Percentiles rank a stretch among this genome's conserved stretches.
phyloP scores from a whole-genome alignment of 2,329 filamentous ascomycete species.

The Zopfia rhizophila region DNA sequence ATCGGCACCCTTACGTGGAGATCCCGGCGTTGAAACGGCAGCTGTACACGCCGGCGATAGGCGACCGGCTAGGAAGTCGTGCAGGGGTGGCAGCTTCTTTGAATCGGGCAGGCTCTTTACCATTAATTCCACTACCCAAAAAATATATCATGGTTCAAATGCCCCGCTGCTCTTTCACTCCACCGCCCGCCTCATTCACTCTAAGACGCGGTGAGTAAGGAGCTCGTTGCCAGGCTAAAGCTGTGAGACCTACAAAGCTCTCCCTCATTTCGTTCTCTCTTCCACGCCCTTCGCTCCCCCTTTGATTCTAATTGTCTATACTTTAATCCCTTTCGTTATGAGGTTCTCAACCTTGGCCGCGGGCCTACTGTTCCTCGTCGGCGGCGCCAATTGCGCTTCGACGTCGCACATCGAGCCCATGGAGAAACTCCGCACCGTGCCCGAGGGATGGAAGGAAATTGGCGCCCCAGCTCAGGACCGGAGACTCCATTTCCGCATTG shows the following conservation, averaged over 20 bases:
- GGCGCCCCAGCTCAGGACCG: slow-evolving; percentile 41
- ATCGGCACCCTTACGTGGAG: slow-evolving; percentile 11
- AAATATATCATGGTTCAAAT: slow-evolving; percentile 21
- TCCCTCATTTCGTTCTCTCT: slow-evolving; percentile 3
- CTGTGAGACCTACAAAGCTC: background rate
- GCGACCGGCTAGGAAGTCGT: slow-evolving; percentile 1
- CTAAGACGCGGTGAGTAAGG: background rate
- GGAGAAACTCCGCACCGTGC: slow-evolving; percentile 44
- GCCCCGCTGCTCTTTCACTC: slow-evolving; percentile 3
- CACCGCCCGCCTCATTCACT: background rate
- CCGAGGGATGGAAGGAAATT: slow-evolving; percentile 49
- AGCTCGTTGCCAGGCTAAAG: background rate
- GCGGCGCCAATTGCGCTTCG: slow-evolving; percentile 31
- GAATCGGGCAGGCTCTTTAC: slow-evolving; percentile 30
- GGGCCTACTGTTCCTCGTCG: slow-evolving; percentile 44
- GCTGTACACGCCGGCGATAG: no score
- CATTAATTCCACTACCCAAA: slow-evolving; percentile 10
- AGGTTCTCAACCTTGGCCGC: slow-evolving; percentile 39
- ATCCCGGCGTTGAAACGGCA: slow-evolving; percentile 17
- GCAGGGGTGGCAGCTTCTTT: slow-evolving; percentile 16
- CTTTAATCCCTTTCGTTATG: slow-evolving; percentile 31
- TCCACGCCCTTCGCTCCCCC: slow-evolving; percentile 4
- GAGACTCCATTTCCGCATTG: slow-evolving; percentile 52
- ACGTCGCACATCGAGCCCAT: slow-evolving; percentile 43
- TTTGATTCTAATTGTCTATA: background rate